phyloP scores from a whole-genome alignment of 2,329 filamentous ascomycete species.

The Plectosphaerella plurivora region DNA sequence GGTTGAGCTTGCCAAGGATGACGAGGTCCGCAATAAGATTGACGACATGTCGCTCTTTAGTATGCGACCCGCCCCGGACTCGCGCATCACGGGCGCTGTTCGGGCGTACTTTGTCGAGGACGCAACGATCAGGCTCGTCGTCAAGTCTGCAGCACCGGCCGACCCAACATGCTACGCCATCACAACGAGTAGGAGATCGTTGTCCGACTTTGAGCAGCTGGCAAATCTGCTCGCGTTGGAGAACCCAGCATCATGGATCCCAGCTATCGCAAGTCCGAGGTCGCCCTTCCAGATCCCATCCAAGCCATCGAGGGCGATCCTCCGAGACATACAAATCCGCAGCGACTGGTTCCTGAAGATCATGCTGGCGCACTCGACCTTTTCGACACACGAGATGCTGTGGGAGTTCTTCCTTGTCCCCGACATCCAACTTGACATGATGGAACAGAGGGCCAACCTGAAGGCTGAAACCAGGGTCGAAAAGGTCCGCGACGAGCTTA shows the following conservation, averaged over 20 bases:
- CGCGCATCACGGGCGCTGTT: constrained; percentile 86
- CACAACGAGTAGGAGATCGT: constrained; percentile 84
- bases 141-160: constrained; percentile 91
- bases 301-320: constrained; percentile 78
- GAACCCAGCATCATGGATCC: constrained; percentile 93
- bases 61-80: constrained; percentile 65
- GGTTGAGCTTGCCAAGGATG: constrained; percentile 94
- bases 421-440: constrained; percentile 84
- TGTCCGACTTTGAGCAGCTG: constrained; percentile 87
- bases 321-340: constrained; percentile 82
- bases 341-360: constrained; percentile 87
- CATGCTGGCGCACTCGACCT: constrained; percentile 83
- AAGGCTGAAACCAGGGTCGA: constrained; percentile 83
- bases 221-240: constrained; percentile 79
- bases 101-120: constrained; percentile 97
- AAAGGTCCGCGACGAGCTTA: constrained; percentile 82
- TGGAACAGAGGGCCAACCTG: constrained; percentile 79
- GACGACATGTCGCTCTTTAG: constrained; percentile 88
- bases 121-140: constrained; percentile 82
- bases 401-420: constrained; percentile 99
- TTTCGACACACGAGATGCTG: constrained; percentile 92
- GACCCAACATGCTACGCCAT: constrained; percentile 81
- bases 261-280: constrained; percentile 69
- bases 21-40: constrained; percentile 93
- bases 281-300: constrained; percentile 92